Conservation (phyloP, 23 red algal genomes). For the Pyropia haitanensis region DNA sequence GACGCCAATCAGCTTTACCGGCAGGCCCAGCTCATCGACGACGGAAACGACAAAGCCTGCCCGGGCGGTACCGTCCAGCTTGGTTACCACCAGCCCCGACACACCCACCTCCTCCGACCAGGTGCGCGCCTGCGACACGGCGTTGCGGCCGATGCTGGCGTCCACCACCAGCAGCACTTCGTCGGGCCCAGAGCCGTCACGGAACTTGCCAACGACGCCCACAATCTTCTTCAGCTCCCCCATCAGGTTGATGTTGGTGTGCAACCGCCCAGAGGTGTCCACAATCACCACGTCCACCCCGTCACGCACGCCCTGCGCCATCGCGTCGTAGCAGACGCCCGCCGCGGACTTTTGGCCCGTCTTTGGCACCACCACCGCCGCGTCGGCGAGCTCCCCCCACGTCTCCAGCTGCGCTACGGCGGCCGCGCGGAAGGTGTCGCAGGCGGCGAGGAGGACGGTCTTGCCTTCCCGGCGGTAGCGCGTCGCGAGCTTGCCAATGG, state of each 20-base stretch:
- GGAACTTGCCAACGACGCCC: constrained; percentile 51
- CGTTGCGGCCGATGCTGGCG: constrained; percentile 85
- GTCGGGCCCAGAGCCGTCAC: constrained; percentile 33
- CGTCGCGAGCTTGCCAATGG: constrained; percentile 84
- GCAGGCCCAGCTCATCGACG: constrained; percentile 78
- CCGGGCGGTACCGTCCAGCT: constrained; percentile 88
- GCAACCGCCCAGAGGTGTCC: constrained; percentile 87
- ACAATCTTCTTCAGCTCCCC: constrained; percentile 86
- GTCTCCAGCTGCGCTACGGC: constrained; percentile 82
- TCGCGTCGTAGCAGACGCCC: constrained; percentile 58
- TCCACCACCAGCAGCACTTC: constrained; percentile 92
- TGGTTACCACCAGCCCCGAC: constrained; percentile 78
- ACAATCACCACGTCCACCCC: constrained; percentile 77
- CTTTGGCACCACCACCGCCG: constrained; percentile 48
- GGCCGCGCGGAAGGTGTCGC: constrained; percentile 90
- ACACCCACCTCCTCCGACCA: constrained; percentile 72
- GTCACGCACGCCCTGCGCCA: constrained; percentile 39
- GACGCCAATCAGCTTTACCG: constrained; percentile 87
- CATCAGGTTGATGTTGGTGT: constrained; percentile 91
- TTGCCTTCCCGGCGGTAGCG: constrained; percentile 49
- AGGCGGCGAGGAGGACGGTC: constrained; percentile 67
- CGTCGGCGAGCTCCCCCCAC: constrained; percentile 72
- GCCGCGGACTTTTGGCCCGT: constrained; percentile 52
- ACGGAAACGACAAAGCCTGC: constrained; percentile 89
- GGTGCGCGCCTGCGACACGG: constrained; percentile 56